These are phyloP conservation scores for Acanthamoeba lenticulata DNA, from an alignment of 208 protist species.

Conservation along the genomic window DNA sequence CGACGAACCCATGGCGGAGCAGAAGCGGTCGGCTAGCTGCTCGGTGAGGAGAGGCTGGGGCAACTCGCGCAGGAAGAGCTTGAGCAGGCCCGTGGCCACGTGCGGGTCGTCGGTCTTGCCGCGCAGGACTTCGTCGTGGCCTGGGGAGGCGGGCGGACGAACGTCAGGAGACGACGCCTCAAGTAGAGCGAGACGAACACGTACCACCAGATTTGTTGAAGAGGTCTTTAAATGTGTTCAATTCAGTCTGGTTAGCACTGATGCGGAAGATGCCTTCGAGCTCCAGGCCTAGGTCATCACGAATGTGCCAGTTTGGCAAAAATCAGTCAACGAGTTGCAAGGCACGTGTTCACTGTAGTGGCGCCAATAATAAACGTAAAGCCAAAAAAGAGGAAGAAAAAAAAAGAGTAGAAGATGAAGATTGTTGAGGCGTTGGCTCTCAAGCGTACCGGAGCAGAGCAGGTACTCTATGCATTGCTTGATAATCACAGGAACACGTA, in stretches of 20 bases:
- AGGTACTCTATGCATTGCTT: constrained; percentile 59
- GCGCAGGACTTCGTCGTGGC: not conserved
- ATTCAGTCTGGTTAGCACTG: not conserved
- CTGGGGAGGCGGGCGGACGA: not conserved
- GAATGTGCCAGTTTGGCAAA: too few relatives aligned
- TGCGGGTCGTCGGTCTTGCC: constrained; percentile 55
- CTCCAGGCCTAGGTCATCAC: not conserved
- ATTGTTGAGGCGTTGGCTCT: not conserved
- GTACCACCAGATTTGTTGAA: constrained; percentile 49
- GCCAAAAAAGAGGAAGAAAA: not conserved
- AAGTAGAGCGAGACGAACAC: not conserved
- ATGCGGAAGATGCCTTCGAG: constrained; percentile 53
- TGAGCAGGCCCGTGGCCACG: constrained; percentile 49
- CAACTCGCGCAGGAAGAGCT: constrained; percentile 51
- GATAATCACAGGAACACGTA: not conserved
- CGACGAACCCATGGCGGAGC: not conserved
- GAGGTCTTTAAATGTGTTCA: constrained; percentile 19
- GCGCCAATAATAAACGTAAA: not conserved
- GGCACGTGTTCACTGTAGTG: not conserved
- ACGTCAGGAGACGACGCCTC: too few relatives aligned
- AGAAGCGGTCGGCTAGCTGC: constrained; percentile 49
- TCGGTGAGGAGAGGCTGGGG: constrained; percentile 53
- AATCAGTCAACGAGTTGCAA: too few relatives aligned
- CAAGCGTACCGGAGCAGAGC: not conserved
- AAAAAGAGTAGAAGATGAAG: not conserved